A percentile compares a stretch with the other conserved stretches of the same genome.
These are phyloP conservation scores for Starmerella geochares DNA, from an alignment of 805 yeast genomes.

Conservation along the genomic window DNA sequence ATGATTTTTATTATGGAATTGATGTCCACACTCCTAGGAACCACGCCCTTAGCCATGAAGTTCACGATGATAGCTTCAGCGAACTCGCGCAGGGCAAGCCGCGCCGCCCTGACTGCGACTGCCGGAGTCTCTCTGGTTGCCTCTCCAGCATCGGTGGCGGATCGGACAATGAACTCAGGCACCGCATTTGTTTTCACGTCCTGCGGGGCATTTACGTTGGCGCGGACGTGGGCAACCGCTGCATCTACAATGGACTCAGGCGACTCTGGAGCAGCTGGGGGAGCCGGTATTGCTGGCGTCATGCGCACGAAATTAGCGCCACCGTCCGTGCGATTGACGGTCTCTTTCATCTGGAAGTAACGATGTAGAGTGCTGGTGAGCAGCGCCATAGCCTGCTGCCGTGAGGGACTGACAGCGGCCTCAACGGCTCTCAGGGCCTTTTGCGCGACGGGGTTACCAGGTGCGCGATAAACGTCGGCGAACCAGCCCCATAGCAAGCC, in stretches of 20 bases:
- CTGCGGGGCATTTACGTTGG: background rate
- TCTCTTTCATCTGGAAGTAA: constrained; percentile 68
- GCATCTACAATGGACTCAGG: constrained; percentile 14
- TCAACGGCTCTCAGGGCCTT: constrained; percentile 41
- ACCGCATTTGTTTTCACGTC: background rate
- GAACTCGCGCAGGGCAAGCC: constrained; percentile 22
- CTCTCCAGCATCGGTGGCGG: constrained; percentile 3
- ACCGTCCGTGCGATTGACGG: constrained; percentile 28
- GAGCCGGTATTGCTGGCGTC: constrained; percentile 5
- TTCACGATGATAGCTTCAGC: constrained; percentile 20
- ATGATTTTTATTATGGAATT: background rate
- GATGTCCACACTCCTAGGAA: constrained; percentile 12
- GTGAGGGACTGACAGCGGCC: constrained; percentile 35
- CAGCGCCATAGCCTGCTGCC: constrained; percentile 55
- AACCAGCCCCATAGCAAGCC: constrained; percentile 56
- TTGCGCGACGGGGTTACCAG: constrained; percentile 5
- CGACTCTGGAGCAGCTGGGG: background rate
- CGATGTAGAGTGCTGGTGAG: constrained; percentile 67
- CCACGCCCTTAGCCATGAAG: constrained; percentile 14
- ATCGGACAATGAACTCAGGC: background rate
- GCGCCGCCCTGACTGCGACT: constrained; percentile 3
- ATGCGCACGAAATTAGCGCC: constrained; percentile 11
- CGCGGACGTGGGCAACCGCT: constrained; percentile 13
- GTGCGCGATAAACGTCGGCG: constrained; percentile 39
- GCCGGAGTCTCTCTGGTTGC: background rate